Conservation (phyloP, 257 asterid species). For the Sherardia arvensis region DNA sequence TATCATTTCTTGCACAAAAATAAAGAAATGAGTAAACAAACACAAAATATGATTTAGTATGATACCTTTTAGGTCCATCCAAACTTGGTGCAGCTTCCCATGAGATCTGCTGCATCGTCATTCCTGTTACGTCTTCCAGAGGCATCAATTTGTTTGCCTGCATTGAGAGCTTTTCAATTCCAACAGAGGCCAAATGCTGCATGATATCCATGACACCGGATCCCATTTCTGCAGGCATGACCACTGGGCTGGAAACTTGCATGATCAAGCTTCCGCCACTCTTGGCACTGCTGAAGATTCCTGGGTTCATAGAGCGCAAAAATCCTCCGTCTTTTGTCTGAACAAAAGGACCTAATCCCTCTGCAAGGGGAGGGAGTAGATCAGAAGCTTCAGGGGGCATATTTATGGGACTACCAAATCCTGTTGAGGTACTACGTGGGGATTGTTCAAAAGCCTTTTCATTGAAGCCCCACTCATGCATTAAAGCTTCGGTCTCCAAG, state of each 20-base stretch:
- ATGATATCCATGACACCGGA: slow-evolving; percentile 75
- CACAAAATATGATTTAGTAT: background rate
- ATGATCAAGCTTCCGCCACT: slow-evolving; percentile 68
- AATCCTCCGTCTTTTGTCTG: slow-evolving; percentile 80
- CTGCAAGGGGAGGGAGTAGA: slow-evolving; percentile 63
- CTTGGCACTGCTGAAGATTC: slow-evolving; percentile 51
- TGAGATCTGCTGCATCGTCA: slow-evolving; percentile 70
- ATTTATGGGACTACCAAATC: slow-evolving; percentile 60
- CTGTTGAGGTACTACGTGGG: slow-evolving; percentile 40
- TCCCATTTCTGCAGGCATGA: slow-evolving; percentile 96
- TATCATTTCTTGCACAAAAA: slow-evolving; percentile 8
- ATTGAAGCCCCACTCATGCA: slow-evolving; percentile 75
- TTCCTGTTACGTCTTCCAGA: slow-evolving; percentile 79
- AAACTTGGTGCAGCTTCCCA: slow-evolving; percentile 58
- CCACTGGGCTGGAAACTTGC: slow-evolving; percentile 93
- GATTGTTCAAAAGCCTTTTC: slow-evolving; percentile 66
- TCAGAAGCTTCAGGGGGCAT: slow-evolving; percentile 43
- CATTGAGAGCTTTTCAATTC: slow-evolving; percentile 87
- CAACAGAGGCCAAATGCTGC: slow-evolving; percentile 75
- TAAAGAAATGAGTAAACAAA: slow-evolving; percentile 5
- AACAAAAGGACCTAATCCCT: slow-evolving; percentile 74
- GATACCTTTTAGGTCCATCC: slow-evolving; percentile 66
- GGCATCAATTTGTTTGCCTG: slow-evolving; percentile 95
- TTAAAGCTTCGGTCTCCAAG: slow-evolving; percentile 81
- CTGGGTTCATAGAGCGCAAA: slow-evolving; percentile 82